phyloP scores from a whole-genome alignment of 2,329 filamentous ascomycete species.

The Elsinoe necatrix region DNA sequence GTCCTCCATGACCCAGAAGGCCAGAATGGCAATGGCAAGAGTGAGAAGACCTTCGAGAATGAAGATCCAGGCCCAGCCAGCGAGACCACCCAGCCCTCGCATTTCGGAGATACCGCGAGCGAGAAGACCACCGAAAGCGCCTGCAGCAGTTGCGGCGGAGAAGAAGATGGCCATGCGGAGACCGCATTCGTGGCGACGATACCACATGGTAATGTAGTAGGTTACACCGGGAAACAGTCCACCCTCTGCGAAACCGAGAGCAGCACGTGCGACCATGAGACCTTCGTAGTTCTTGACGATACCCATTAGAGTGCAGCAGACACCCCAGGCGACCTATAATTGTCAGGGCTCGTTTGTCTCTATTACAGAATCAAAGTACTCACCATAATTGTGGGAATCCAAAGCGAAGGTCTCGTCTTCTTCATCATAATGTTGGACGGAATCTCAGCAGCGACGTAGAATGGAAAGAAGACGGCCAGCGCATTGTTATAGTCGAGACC shows the following conservation, averaged over 20 bases:
- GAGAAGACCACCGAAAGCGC: slow-evolving; percentile 17
- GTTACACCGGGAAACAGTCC: slow-evolving; percentile 32
- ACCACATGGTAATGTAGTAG: slow-evolving; percentile 35
- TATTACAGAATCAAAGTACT: background rate
- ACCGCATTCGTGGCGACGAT: slow-evolving; percentile 31
- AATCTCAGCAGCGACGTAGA: slow-evolving; percentile 39
- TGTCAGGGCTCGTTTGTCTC: background rate
- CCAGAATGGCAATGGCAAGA: slow-evolving; percentile 35
- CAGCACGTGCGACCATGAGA: slow-evolving; percentile 32
- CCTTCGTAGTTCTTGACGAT: slow-evolving; percentile 34
- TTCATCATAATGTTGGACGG: slow-evolving; percentile 33
- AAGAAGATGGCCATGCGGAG: slow-evolving; percentile 30
- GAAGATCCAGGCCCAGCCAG: slow-evolving; percentile 28
- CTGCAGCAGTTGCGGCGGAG: slow-evolving; percentile 27
- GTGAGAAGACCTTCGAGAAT: slow-evolving; percentile 22
- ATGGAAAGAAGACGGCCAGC: slow-evolving; percentile 38
- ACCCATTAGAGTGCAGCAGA: slow-evolving; percentile 34
- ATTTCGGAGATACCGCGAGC: slow-evolving; percentile 14
- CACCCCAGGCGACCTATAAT: slow-evolving; percentile 33
- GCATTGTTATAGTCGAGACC: slow-evolving; percentile 52
- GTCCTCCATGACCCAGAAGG: slow-evolving; percentile 46
- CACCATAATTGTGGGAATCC: slow-evolving; percentile 30
- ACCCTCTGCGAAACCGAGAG: slow-evolving; percentile 36
- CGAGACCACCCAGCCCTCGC: slow-evolving; percentile 22
- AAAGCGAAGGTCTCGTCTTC: slow-evolving; percentile 34